Percentiles rank a stretch among this genome's conserved stretches.
These are phyloP conservation scores for Penicillium sp. DNA, from an alignment of 2,329 filamentous ascomycete species.

Conservation along the genomic window DNA sequence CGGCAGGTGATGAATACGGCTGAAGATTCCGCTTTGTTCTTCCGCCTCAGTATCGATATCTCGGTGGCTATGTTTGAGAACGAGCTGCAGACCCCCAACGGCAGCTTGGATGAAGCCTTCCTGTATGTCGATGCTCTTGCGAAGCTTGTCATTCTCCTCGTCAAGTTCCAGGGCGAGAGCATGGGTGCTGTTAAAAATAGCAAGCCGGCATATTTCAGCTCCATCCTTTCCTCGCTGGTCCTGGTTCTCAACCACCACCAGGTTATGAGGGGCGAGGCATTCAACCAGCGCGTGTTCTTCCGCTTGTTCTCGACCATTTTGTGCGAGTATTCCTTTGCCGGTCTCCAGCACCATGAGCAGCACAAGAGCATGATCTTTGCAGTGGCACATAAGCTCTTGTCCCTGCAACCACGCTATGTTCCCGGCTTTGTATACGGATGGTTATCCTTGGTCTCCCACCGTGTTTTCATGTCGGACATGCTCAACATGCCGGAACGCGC, in stretches of 20 bases:
- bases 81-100: conserved; percentile 55
- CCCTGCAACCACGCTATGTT: conserved; percentile 68
- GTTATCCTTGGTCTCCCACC: conserved; percentile 75
- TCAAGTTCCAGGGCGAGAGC: conserved; percentile 62
- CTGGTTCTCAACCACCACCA: conserved; percentile 83
- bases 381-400: conserved; percentile 64
- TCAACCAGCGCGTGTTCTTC: conserved; percentile 87
- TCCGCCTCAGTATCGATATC: conserved; percentile 73
- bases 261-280: conserved; percentile 68
- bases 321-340: conserved; percentile 61
- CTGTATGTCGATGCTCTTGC: conserved; percentile 72
- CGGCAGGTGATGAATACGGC: conserved; percentile 65
- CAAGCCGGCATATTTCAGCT: conserved; percentile 68
- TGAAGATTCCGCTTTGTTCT: conserved; percentile 72
- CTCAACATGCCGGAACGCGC: conserved; percentile 60
- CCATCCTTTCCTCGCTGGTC: conserved; percentile 68
- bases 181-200: conserved; percentile 54
- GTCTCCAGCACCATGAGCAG: conserved; percentile 53
- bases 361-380: conserved; percentile 66
- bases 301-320: conserved; percentile 79
- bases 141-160: conserved; percentile 69
- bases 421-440: conserved; percentile 82
- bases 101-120: conserved; percentile 56
- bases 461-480: conserved; percentile 74
- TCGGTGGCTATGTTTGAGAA: conserved; percentile 74